A percentile compares a stretch with the other conserved stretches of the same genome.
Evolutionary conservation across 1,284 basidiomycete genomes (phyloP).

Genomic region (Blastosporella zonata): DNA sequence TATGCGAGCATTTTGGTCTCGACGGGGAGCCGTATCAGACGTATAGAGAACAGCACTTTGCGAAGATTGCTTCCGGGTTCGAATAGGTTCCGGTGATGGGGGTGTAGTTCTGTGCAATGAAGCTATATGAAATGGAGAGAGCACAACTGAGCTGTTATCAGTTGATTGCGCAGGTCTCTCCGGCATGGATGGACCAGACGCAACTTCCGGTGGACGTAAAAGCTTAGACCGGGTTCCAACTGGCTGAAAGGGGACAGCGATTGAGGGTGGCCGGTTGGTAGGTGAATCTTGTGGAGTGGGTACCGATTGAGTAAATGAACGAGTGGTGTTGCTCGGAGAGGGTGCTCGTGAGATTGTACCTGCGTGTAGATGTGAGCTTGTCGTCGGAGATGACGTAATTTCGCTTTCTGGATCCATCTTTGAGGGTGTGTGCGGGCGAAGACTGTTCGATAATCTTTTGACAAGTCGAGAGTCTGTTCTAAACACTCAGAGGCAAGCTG

Average conservation of each 20-base stretch:
- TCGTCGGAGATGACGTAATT: conserved; percentile 7
- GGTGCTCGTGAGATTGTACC: conserved; percentile 31
- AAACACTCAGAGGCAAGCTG: background rate
- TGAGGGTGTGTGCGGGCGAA: conserved; percentile 19
- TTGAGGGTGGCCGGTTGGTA: conserved; percentile 19
- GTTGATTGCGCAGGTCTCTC: background rate
- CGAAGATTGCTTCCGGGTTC: conserved; percentile 5
- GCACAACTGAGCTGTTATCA: background rate
- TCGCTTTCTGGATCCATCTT: conserved; percentile 13
- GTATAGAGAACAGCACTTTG: background rate
- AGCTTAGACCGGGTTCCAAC: conserved; percentile 16
- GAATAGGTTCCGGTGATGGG: conserved; percentile 8
- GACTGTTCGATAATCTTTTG: conserved; percentile 16
- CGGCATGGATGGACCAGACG: conserved; percentile 1
- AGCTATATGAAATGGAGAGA: conserved; percentile 6
- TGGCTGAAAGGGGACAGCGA: conserved; percentile 16
- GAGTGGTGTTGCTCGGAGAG: conserved; percentile 32
- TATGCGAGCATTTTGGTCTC: conserved; percentile 66
- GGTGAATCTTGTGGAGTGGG: conserved; percentile 22
- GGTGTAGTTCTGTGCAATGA: conserved; percentile 12
- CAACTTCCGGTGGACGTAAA: conserved; percentile 21
- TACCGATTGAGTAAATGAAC: conserved; percentile 20
- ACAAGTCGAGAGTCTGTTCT: conserved; percentile 4
- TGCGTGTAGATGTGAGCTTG: conserved; percentile 18
- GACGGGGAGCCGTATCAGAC: conserved; percentile 31